Evolutionary conservation across 768 basidiomycete genomes (phyloP).

Genomic region (Tricholoma sp.): DNA sequence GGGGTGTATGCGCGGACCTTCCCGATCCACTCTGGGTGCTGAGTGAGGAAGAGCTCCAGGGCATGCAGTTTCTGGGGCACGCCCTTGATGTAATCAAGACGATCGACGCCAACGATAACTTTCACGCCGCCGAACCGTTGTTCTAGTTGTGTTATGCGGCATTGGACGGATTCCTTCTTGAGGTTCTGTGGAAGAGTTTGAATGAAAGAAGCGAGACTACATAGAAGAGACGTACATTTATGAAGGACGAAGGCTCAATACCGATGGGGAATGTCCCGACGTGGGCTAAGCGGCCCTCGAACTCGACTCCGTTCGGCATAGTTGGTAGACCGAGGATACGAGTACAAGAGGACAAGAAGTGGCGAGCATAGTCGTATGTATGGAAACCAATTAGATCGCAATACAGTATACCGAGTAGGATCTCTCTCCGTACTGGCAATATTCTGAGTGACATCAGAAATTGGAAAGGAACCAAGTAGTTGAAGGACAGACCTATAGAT

Average conservation of each 20-base stretch:
- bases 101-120: slow-evolving; percentile 97
- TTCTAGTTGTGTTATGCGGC: slow-evolving; percentile 76
- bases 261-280: slow-evolving; percentile 99
- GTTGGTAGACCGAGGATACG: slow-evolving; percentile 92
- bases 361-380: slow-evolving; percentile 99
- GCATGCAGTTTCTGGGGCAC: slow-evolving; percentile 98
- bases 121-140: slow-evolving; percentile 92
- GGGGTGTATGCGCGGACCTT: slow-evolving; percentile 48
- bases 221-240: slow-evolving; percentile 43
- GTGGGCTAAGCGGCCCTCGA: slow-evolving; percentile 90
- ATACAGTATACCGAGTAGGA: slow-evolving; percentile 91
- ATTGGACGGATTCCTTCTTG: slow-evolving; percentile 71
- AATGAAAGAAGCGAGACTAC: slow-evolving; percentile 2
- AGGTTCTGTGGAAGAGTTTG: slow-evolving; percentile 51
- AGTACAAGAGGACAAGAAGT: slow-evolving; percentile 98
- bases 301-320: slow-evolving; percentile 97
- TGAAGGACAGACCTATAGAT: slow-evolving; percentile 77
- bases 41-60: slow-evolving; percentile 91
- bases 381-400: slow-evolving; percentile 99
- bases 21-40: slow-evolving; percentile 99
- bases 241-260: slow-evolving; percentile 91
- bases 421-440: slow-evolving; percentile 94
- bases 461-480: background rate
- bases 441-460: slow-evolving; percentile 49
- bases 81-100: slow-evolving; percentile 99